Evolutionary conservation across 1,139 yeast species (phyloP), one percentile per base, ranked within the genome.

Genomic region (Suhomyces maxii): DNA sequence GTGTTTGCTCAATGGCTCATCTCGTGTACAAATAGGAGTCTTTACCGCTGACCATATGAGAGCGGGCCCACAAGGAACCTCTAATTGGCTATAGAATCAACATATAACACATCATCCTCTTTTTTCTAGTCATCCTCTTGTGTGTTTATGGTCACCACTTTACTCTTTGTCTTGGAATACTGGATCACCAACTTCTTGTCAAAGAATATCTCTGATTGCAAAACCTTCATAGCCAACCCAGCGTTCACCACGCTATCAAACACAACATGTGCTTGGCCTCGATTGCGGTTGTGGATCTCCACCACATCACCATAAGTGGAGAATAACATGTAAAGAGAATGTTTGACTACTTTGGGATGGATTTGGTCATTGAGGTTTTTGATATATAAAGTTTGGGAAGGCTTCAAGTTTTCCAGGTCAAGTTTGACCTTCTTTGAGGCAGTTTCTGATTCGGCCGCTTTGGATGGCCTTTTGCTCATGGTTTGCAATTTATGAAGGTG

Each of bases 231-330:
- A 0, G 95, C 93, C 33, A 64, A 48, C 1, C 73, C 64, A 0
- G 95, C 88, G 39, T 76, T 74, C 6, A 69, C 68, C 1, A 71
- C 53, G 37, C 75, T 73, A 26, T 77, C 73, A 48, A 83, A 79
- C 6, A 81, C 76, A 1, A 89, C 64, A 68, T 86, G 89, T 0
- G 95, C 96, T 62, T 86, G 95, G 0, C 96, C 96, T 36, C 91
- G 71, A 71, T 82, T 73, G 53, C 72, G 72, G 46, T 57, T 59
- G 36, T 57, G 54, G 25, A 89, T 73, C 34, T 80, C 81, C 4
- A 86, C 60, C 2, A 89, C 75, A 53, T 83, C 89, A 1, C 95
- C 95, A 59, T 76, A 86, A 0, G 85, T 73, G 13, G 86, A 73
- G 57, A 85, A 86, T 7, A 86, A 63, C 44, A 86, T 60, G 61